These are phyloP conservation scores for Boletus tomentosulus DNA, from an alignment of 768 basidiomycete species.

Conservation along the genomic window DNA sequence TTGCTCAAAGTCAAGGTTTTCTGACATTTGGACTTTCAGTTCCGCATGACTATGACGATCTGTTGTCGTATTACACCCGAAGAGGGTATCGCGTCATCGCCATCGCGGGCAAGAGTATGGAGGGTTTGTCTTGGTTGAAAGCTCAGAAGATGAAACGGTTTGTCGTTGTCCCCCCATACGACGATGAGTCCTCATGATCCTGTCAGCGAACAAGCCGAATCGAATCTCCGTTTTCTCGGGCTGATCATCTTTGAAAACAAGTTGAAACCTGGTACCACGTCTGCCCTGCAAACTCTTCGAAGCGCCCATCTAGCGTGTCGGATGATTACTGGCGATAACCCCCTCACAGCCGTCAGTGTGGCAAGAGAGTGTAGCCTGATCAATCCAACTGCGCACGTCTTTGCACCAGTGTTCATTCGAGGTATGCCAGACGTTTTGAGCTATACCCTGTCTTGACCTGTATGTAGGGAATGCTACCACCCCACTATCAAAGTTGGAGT, in stretches of 20 bases:
- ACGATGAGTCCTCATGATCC: conserved; percentile 3
- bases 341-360: conserved; percentile 94
- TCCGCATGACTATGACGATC: conserved; percentile 93
- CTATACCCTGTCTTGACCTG: neutral
- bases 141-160: conserved; percentile 95
- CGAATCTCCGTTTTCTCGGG: conserved; percentile 84
- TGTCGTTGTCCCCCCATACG: conserved; percentile 15
- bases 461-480: conserved; percentile 48
- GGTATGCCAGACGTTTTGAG: conserved; percentile 39
- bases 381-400: conserved; percentile 85
- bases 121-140: conserved; percentile 92
- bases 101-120: conserved; percentile 93
- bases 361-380: conserved; percentile 91
- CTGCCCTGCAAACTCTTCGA: conserved; percentile 85
- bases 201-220: conserved; percentile 88
- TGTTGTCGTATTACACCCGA: conserved; percentile 94
- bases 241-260: conserved; percentile 98
- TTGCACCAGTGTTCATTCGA: conserved; percentile 71
- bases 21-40: conserved; percentile 46
- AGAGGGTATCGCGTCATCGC: conserved; percentile 98
- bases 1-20: neutral
- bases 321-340: conserved; percentile 99
- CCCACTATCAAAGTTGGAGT: conserved; percentile 66
- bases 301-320: conserved; percentile 88
- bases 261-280: conserved; percentile 86